Base-by-base conservation (phyloP, 1,284 basidiomycete species). In the Rhodotorula sp. region DNA sequence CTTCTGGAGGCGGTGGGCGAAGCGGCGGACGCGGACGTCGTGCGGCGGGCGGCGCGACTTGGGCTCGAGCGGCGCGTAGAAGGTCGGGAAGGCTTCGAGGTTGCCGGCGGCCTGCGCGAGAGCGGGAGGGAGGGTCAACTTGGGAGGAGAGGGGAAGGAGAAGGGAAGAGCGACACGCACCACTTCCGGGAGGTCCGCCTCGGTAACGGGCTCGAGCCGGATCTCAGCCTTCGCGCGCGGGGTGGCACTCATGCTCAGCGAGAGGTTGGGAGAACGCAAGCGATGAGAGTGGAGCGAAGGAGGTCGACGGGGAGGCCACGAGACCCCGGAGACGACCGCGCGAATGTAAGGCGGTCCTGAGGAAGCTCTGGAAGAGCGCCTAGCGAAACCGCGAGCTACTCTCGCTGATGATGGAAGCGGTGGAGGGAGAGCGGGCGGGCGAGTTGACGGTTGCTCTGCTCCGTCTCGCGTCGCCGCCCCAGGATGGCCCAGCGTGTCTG, bases 401-500 rank as follows among this genome's bases (percentile, higher is more conserved):
- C 15, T 44, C 44, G 9, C 44, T 12, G 19, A 3, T 44, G 44
- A 2, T 27, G 29, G 50, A 12, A 29, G 27, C 15, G 3, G n/a
- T 2, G 50, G 27, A 29, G 50, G 9, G 22, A 10, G 27, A 13
- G 46, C 39, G 39, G 39, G 39, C 10, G 39, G 10, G 10, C 6
- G 46, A 9, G 46, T 19, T 6, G 27, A 15, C 25, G 48, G 25
- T n/a, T 50, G 25, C 9, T 25, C 48, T 17, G n/a, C 13, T 59
- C 60, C 8, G 9, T n/a, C 6, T 34, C 65, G 36, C 22, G 54
- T 32, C 27, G 17, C 39, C 62, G 29, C 25, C n/a, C 22, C 50
- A 51, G 50, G 39, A 72, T 72, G 70, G 66, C 70, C 39, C 41
- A 61, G 27, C 70, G 70, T 36, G 53, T 72, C 41, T 55, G 70